A percentile compares a stretch with the other conserved stretches of the same genome.
Evolutionary conservation across 257 asterid species (phyloP).

Genomic region (Ocimum tenuiflorum): DNA sequence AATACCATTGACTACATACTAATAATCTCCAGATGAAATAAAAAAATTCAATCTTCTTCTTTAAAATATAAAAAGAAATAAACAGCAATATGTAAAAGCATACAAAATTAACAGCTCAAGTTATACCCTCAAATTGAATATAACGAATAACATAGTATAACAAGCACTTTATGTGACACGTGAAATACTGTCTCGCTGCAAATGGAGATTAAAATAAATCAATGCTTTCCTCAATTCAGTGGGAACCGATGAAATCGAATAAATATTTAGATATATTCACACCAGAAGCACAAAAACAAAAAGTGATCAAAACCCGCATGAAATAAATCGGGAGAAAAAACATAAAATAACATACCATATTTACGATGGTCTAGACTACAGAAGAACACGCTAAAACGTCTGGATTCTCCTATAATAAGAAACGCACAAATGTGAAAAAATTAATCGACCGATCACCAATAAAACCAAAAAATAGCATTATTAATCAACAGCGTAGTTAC

Average conservation of each 20-base stretch:
- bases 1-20: neutral
- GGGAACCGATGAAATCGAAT: neutral
- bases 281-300: neutral
- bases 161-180: neutral
- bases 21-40: neutral
- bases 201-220: neutral
- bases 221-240: neutral
- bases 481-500: neutral
- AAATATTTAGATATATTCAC: neutral
- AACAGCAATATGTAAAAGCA: too few relatives aligned
- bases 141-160: neutral
- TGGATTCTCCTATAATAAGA: slow-evolving; percentile 16
- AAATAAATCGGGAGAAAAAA: too few relatives aligned
- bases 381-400: slow-evolving; percentile 7
- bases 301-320: neutral
- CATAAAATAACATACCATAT: slow-evolving; percentile 26
- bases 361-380: slow-evolving; percentile 14
- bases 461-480: neutral
- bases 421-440: neutral
- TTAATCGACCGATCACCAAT: neutral
- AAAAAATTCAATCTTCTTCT: too few relatives aligned
- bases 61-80: too few relatives aligned
- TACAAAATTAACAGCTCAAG: slow-evolving; percentile 4
- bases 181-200: neutral
- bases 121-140: neutral